These are phyloP conservation scores for Schoenoplectus triqueter DNA, from an alignment of 202 grass and related monocot genomes.

Conservation along the genomic window DNA sequence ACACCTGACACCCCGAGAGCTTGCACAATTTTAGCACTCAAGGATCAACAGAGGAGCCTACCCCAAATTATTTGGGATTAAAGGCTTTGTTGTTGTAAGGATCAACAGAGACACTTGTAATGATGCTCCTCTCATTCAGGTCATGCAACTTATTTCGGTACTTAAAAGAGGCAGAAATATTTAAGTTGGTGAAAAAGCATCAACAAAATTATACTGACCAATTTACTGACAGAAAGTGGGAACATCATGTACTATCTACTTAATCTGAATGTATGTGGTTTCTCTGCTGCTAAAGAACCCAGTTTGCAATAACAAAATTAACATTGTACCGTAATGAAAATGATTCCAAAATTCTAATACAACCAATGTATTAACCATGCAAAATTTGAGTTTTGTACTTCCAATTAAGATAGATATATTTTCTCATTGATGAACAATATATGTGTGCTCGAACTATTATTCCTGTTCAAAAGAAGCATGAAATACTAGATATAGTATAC, in stretches of 20 bases:
- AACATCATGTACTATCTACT: background rate
- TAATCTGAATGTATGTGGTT: background rate
- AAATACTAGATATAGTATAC: conserved; percentile 23
- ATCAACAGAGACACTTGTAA: no score
- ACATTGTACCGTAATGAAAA: background rate
- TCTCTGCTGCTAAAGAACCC: background rate
- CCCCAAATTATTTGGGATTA: no score
- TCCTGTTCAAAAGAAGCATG: background rate
- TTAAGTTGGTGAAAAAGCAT: background rate
- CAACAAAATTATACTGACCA: no score
- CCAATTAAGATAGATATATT: background rate
- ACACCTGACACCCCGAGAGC: no score
- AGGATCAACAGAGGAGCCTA: no score
- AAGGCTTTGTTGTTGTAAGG: no score
- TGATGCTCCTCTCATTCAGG: no score
- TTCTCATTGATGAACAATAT: background rate
- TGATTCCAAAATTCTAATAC: background rate
- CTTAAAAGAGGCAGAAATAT: background rate
- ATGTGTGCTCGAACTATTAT: background rate
- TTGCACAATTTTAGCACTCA: no score
- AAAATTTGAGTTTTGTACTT: background rate
- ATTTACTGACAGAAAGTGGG: background rate
- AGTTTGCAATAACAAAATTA: background rate
- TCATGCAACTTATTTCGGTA: no score
- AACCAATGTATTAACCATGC: background rate